phyloP scores from a whole-genome alignment of 2,329 filamentous ascomycete genomes.

The Calonectria pseudoreteaudii region DNA sequence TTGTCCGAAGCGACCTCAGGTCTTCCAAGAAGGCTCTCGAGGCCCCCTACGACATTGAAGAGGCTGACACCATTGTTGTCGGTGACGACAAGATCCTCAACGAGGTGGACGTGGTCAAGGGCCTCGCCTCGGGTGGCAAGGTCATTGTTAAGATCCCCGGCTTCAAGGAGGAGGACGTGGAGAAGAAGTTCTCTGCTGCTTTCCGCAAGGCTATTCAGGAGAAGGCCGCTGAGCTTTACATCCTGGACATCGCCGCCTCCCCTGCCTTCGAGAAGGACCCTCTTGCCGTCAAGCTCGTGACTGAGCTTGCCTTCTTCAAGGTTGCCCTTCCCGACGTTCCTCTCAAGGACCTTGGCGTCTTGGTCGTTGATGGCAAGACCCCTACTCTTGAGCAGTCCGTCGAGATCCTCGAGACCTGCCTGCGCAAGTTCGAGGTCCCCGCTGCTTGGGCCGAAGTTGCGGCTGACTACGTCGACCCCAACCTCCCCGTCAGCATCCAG shows the following conservation, averaged over 20 bases:
- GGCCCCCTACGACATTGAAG: slow-evolving; percentile 82
- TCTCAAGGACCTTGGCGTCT: slow-evolving; percentile 72
- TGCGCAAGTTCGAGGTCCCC: slow-evolving; percentile 81
- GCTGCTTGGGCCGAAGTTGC: slow-evolving; percentile 80
- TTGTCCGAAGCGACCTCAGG: slow-evolving; percentile 86
- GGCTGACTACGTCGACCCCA: slow-evolving; percentile 63
- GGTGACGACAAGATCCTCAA: slow-evolving; percentile 84
- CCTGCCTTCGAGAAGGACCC: slow-evolving; percentile 76
- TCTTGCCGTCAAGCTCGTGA: slow-evolving; percentile 73
- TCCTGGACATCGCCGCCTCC: slow-evolving; percentile 79
- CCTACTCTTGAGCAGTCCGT: slow-evolving; percentile 66
- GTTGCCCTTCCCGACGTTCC: slow-evolving; percentile 77
- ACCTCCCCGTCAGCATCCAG: slow-evolving; percentile 74
- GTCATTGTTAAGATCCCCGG: slow-evolving; percentile 81
- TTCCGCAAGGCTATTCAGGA: slow-evolving; percentile 79
- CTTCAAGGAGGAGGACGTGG: slow-evolving; percentile 88
- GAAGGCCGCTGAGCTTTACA: slow-evolving; percentile 77
- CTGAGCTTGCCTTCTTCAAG: slow-evolving; percentile 87
- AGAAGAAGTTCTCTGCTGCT: slow-evolving; percentile 81
- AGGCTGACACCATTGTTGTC: slow-evolving; percentile 83
- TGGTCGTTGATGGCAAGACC: slow-evolving; percentile 65
- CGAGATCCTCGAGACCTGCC: slow-evolving; percentile 75
- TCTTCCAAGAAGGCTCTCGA: slow-evolving; percentile 86
- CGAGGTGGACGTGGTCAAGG: slow-evolving; percentile 79
- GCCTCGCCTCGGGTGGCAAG: slow-evolving; percentile 76